Conservation (phyloP, 1,284 basidiomycete species). For the Blastosporella zonata region DNA sequence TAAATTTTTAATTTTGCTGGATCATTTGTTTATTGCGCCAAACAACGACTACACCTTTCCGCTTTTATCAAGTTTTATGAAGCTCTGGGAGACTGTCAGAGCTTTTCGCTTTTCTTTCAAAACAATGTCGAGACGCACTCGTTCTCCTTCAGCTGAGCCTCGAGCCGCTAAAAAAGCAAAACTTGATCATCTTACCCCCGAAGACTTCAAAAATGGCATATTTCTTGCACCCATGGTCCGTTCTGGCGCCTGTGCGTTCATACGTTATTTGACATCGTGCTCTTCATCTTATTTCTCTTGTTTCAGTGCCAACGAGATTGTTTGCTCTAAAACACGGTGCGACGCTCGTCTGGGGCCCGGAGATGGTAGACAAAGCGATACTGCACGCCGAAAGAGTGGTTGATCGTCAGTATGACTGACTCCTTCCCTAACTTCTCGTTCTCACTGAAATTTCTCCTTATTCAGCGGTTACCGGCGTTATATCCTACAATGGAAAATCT, state of each 20-base stretch:
- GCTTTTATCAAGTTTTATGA: slow-evolving; percentile 10
- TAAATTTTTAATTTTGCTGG: not conserved
- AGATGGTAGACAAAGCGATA: slow-evolving; percentile 96
- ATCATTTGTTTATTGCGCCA: not conserved
- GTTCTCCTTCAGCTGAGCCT: slow-evolving; percentile 42
- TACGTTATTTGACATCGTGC: not conserved
- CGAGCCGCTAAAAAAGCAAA: slow-evolving; percentile 53
- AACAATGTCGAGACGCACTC: slow-evolving; percentile 53
- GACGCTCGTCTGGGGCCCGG: slow-evolving; percentile 94
- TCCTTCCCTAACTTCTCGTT: not conserved
- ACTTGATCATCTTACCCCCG: slow-evolving; percentile 53
- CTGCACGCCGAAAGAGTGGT: slow-evolving; percentile 81
- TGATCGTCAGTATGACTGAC: slow-evolving; percentile 60
- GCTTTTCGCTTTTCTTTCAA: slow-evolving; percentile 1
- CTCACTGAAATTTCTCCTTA: slow-evolving; percentile 3
- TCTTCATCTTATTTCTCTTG: slow-evolving; percentile 5
- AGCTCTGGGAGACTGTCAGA: slow-evolving; percentile 8
- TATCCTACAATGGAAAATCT: slow-evolving; percentile 82
- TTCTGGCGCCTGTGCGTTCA: slow-evolving; percentile 76
- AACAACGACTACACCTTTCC: not conserved
- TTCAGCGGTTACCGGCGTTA: slow-evolving; percentile 80
- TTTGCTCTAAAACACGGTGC: slow-evolving; percentile 93
- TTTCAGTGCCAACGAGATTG: slow-evolving; percentile 75
- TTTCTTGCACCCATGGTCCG: slow-evolving; percentile 96
- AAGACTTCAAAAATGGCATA: slow-evolving; percentile 77